phyloP scores from a whole-genome alignment of 2,329 filamentous ascomycete genomes.

The Botrytis sinoallii region DNA sequence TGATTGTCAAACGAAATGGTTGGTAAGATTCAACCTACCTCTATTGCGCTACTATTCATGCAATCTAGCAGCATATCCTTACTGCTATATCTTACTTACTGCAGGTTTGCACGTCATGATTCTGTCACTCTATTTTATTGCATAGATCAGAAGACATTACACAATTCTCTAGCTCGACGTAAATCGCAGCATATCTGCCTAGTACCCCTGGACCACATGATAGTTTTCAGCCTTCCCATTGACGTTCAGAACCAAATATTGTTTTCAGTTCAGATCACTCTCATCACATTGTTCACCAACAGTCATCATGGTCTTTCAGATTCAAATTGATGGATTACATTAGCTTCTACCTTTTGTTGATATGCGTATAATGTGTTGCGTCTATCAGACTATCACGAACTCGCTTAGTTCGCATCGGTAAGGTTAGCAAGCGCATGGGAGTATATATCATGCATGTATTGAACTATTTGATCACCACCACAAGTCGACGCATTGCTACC shows the following conservation, averaged over 20 bases:
- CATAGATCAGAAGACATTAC: not conserved
- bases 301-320: not conserved
- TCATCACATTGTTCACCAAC: too few relatives aligned
- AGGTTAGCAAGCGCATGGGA: not conserved
- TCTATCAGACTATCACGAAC: not conserved
- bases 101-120: not conserved
- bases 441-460: not conserved
- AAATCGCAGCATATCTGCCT: not conserved
- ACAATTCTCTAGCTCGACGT: not conserved
- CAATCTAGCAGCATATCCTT: not conserved
- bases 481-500: not conserved
- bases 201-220: not conserved
- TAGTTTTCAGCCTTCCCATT: not conserved
- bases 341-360: not conserved
- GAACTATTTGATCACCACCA: not conserved
- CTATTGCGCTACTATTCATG: not conserved
- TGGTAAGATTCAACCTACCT: not conserved
- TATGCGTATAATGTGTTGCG: not conserved
- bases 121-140: not conserved
- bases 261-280: not conserved
- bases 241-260: not conserved
- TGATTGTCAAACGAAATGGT: not conserved
- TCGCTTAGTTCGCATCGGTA: too few relatives aligned
- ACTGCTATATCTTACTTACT: not conserved
- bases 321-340: not conserved